phyloP scores from a whole-genome alignment of 1,284 basidiomycete species.

The Apiotrichum montevideense region DNA sequence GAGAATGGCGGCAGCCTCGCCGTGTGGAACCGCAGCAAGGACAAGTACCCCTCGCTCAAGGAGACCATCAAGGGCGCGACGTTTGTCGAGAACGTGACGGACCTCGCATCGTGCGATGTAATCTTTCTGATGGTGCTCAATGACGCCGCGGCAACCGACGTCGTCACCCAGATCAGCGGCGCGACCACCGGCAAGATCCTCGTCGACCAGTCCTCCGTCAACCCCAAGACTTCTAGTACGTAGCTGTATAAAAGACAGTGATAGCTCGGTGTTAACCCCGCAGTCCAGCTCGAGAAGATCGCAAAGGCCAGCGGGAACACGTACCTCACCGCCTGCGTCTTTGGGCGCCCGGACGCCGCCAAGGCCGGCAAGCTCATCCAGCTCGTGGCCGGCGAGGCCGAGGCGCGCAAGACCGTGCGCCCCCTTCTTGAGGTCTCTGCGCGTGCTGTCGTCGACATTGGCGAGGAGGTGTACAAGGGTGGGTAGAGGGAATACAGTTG shows the following conservation, averaged over 20 bases:
- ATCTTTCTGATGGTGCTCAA: slow-evolving; percentile 30
- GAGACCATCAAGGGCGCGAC: slow-evolving; percentile 8
- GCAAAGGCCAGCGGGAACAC: slow-evolving; percentile 17
- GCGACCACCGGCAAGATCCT: slow-evolving; percentile 18
- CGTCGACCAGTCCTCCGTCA: slow-evolving; percentile 31
- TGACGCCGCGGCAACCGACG: slow-evolving; percentile 27
- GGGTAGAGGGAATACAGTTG: neutral
- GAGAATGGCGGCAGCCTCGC: slow-evolving; percentile 12
- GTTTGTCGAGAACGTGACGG: slow-evolving; percentile 15
- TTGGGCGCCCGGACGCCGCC: slow-evolving; percentile 32
- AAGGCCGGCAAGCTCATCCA: slow-evolving; percentile 26
- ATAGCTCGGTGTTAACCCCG: too few species aligned
- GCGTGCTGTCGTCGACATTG: slow-evolving; percentile 27
- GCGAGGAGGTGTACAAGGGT: slow-evolving; percentile 36
- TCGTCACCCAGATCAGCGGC: slow-evolving; percentile 16
- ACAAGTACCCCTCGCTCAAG: slow-evolving; percentile 26
- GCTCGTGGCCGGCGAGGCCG: slow-evolving; percentile 23
- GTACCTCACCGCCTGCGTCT: slow-evolving; percentile 33
- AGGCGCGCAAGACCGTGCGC: slow-evolving; percentile 18
- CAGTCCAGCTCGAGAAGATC: slow-evolving; percentile 25
- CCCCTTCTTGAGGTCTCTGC: slow-evolving; percentile 18
- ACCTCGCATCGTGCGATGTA: slow-evolving; percentile 20
- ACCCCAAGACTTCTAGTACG: slow-evolving; percentile 31
- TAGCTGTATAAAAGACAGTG: neutral
- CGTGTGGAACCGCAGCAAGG: slow-evolving; percentile 32